These are phyloP conservation scores for Dinochytrium kinnereticum DNA, from an alignment of 371 early-diverging fungal species.

Conservation along the genomic window DNA sequence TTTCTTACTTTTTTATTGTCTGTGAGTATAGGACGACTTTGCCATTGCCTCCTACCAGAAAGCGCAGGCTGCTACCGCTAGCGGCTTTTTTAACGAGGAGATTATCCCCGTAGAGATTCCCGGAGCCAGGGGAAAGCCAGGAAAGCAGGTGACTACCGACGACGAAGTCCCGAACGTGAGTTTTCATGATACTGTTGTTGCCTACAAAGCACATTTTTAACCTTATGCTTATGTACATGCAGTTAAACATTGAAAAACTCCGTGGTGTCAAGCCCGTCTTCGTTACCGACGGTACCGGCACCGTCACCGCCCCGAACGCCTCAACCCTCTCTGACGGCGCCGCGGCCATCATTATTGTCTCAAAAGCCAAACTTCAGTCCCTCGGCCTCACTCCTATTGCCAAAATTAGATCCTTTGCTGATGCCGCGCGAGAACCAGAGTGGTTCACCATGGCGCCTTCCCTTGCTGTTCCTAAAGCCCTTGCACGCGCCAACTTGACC, in stretches of 20 bases:
- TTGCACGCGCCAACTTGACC: conserved; percentile 75
- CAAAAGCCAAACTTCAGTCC: conserved; percentile 75
- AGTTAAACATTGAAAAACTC: conserved; percentile 73
- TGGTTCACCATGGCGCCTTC: conserved; percentile 93
- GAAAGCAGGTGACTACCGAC: conserved; percentile 75
- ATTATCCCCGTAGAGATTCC: conserved; percentile 86
- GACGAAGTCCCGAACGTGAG: conserved; percentile 83
- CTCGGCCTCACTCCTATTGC: conserved; percentile 85
- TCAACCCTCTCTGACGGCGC: conserved; percentile 95
- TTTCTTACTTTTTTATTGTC: neutral
- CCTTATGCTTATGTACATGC: conserved; percentile 13
- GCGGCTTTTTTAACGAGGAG: conserved; percentile 81
- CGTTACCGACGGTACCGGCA: conserved; percentile 74
- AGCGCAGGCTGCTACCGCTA: conserved; percentile 84
- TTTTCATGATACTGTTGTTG: conserved; percentile 1
- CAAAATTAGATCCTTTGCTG: conserved; percentile 72
- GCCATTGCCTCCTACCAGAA: conserved; percentile 87
- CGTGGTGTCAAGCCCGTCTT: conserved; percentile 90
- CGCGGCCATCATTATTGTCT: conserved; percentile 87
- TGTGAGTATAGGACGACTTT: conserved; percentile 69
- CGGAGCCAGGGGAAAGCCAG: conserved; percentile 85
- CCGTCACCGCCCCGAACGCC: conserved; percentile 97
- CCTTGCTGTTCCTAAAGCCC: conserved; percentile 90
- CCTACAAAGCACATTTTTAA: conserved; percentile 18
- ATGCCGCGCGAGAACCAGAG: conserved; percentile 84